Evolutionary conservation across 2,329 filamentous ascomycete species (phyloP).

Genomic region (Grosmannia penicillata): DNA sequence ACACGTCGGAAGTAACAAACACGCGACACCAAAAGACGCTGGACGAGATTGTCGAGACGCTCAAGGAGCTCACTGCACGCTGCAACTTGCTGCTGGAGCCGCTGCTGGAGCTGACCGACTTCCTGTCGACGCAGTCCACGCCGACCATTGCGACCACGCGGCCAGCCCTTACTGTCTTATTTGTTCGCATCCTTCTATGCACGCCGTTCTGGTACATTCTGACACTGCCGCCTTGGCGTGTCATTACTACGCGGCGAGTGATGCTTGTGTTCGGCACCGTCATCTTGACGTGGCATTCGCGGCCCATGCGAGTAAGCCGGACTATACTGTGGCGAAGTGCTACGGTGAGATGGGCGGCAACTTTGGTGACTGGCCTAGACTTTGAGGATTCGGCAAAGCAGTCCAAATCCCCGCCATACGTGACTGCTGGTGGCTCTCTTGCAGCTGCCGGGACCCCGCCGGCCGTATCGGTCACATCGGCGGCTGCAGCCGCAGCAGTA

Average conservation of each 20-base stretch:
- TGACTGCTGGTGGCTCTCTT: constrained; percentile 14
- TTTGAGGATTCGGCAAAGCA: constrained; percentile 39
- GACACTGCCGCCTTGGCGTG: constrained; percentile 60
- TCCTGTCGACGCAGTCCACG: constrained; percentile 78
- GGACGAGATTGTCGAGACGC: constrained; percentile 90
- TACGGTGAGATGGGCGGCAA: constrained; percentile 52
- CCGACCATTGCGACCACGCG: constrained; percentile 83
- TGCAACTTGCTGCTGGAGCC: constrained; percentile 90
- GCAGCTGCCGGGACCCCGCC: constrained; percentile 8
- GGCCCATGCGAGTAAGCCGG: constrained; percentile 69
- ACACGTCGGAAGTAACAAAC: constrained; percentile 36
- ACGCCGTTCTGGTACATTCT: constrained; percentile 79
- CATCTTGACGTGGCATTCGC: constrained; percentile 81
- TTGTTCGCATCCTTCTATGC: constrained; percentile 75
- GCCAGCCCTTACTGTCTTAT: constrained; percentile 77
- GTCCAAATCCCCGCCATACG: constrained; percentile 10
- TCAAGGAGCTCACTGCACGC: constrained; percentile 78
- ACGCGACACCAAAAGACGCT: constrained; percentile 82
- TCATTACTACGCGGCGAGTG: constrained; percentile 77
- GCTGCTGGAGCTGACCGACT: constrained; percentile 77
- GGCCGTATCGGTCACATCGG: constrained; percentile 5
- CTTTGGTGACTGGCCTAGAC: constrained; percentile 65
- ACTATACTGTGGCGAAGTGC: constrained; percentile 83
- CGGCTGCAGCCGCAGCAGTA: constrained; percentile 7
- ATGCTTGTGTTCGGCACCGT: constrained; percentile 77